Base-by-base conservation (phyloP, 768 basidiomycete genomes). In the Baorangia bicolor region DNA sequence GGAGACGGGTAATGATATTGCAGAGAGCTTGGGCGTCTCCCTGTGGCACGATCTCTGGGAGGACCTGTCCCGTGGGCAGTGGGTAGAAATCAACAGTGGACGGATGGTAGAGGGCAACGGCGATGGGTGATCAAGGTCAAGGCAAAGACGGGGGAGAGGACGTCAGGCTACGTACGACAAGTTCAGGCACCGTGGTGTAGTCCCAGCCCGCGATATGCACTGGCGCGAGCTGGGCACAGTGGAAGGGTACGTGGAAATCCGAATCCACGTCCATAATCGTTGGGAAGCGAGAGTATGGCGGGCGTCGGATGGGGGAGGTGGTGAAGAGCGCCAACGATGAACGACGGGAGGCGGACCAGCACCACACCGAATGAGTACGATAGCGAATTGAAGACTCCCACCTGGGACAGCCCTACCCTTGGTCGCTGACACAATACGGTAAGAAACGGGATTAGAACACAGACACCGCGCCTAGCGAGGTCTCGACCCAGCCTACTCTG, bases 191-290 rank as follows among this genome's bases (percentile, higher is more conserved):
- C 13, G 50, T 49, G 34, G 66, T 47, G 28, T 70, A 70, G 48
- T 68, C 60, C 69, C 69, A 70, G 21, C 69, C 66, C 8, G 55
- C 16, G 28, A 72, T 60, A 14, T 62, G 62, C 2, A 63, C 48
- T 13, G 69, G 69, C 0, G 69, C 70, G 21, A 70, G 68, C 49
- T 67, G 69, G 18, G 62, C 51, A 8, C 64, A 66, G 43, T 70
- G 69, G 8, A 68, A 72, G 21, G 69, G 70, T 35, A 70, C 56
- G 14, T 25, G 66, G 42, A 70, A 70, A 37, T 57, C 61, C 8
- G 55, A 25, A 30, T 59, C 66, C 37, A 57, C 47, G 50, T 62
- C 64, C 61, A 70, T 66, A 38, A 25, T 61, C 28, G 40, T 25
- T 21, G 12, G 10, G 4, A 16, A 33, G 11, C 13, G 50, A 51